Evolutionary conservation across 805 yeast species (phyloP).

Genomic region (Brettanomyces sp.): DNA sequence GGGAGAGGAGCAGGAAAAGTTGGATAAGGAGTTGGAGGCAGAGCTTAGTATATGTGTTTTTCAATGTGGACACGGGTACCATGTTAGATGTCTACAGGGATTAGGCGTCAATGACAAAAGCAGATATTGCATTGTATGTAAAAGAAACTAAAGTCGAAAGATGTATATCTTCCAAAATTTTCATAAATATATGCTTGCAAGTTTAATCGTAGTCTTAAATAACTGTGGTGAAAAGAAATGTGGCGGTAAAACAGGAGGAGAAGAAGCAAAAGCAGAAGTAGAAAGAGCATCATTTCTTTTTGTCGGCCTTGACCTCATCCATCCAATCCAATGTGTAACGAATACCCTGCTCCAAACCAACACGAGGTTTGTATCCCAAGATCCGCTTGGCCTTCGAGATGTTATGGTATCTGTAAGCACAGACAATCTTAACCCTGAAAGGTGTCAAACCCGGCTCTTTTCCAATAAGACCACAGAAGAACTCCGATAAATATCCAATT

Average conservation of each 20-base stretch:
- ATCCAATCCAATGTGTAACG: slow-evolving; percentile 77
- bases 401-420: slow-evolving; percentile 91
- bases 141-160: slow-evolving; percentile 4
- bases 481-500: slow-evolving; percentile 75
- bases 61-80: slow-evolving; percentile 62
- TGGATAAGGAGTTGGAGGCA: slow-evolving; percentile 3
- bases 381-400: slow-evolving; percentile 74
- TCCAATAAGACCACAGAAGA: slow-evolving; percentile 57
- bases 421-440: slow-evolving; percentile 83
- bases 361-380: slow-evolving; percentile 74
- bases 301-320: slow-evolving; percentile 47
- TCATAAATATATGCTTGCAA: no score
- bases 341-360: slow-evolving; percentile 73
- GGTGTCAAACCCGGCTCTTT: slow-evolving; percentile 94
- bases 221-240: no score
- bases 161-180: no score
- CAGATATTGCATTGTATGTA: slow-evolving; percentile 34
- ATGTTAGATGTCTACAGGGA: slow-evolving; percentile 42
- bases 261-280: no score
- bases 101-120: slow-evolving; percentile 28
- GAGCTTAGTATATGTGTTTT: slow-evolving; percentile 38
- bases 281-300: neutral
- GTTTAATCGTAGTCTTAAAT: no score
- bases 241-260: no score
- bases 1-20: slow-evolving; percentile 5